A percentile compares a stretch with the other conserved stretches of the same genome.
Evolutionary conservation across 495 filamentous ascomycete genomes (phyloP).

Genomic region (Aspergillus heteromorphus): DNA sequence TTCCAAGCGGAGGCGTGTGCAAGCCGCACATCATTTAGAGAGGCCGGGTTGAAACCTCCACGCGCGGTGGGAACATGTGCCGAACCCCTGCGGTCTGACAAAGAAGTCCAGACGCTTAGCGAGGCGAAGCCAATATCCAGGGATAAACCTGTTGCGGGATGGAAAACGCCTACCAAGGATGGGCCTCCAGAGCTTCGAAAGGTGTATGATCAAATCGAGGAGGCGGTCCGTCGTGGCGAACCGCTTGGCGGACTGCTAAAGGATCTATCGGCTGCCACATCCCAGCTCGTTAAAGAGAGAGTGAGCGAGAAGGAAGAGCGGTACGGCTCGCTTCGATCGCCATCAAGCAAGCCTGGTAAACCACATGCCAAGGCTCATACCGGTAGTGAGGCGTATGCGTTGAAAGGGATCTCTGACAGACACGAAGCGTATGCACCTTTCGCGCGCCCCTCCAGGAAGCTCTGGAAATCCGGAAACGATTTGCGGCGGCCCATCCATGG

Average conservation of each 20-base stretch:
- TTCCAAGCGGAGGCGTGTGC: neutral
- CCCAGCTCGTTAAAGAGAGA: slow-evolving; percentile 8
- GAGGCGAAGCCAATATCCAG: neutral
- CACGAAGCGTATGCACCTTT: slow-evolving; percentile 4
- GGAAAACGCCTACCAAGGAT: slow-evolving; percentile 8
- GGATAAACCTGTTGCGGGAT: neutral
- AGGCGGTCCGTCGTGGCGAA: slow-evolving; percentile 17
- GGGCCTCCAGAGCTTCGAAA: slow-evolving; percentile 13
- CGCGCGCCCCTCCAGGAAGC: slow-evolving; percentile 7
- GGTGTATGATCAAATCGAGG: slow-evolving; percentile 23
- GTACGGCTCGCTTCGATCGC: neutral
- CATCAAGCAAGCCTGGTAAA: neutral
- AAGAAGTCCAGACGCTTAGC: neutral
- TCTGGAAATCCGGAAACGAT: neutral
- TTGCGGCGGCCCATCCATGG: neutral
- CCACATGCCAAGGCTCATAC: neutral
- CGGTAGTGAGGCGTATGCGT: neutral
- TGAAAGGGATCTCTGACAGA: neutral
- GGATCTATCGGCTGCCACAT: slow-evolving; percentile 19
- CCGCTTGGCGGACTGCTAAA: slow-evolving; percentile 19
- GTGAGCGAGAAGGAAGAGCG: slow-evolving; percentile 4
- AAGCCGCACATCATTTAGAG: neutral
- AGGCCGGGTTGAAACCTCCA: neutral
- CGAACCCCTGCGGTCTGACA: neutral
- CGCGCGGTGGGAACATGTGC: neutral